phyloP scores from a whole-genome alignment of 768 basidiomycete species.

The Boletus rubescentipes region DNA sequence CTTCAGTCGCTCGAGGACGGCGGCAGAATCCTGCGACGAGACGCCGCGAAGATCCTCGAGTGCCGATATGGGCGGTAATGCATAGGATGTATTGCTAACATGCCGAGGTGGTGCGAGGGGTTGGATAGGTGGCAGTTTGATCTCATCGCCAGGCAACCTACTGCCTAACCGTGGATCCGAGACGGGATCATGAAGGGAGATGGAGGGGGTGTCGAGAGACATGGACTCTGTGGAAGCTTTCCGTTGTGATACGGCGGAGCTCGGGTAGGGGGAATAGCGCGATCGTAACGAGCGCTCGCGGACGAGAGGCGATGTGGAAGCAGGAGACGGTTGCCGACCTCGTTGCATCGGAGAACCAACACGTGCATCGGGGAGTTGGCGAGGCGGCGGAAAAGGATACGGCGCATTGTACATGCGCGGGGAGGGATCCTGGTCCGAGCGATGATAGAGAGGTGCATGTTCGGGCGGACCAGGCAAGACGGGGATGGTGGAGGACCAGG shows the following conservation, averaged over 20 bases:
- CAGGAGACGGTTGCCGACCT: slow-evolving; percentile 26
- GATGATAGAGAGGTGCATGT: slow-evolving; percentile 25
- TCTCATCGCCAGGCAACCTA: slow-evolving; percentile 34
- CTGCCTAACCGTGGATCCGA: slow-evolving; percentile 25
- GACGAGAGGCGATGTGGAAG: slow-evolving; percentile 24
- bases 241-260: slow-evolving; percentile 23
- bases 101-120: slow-evolving; percentile 31
- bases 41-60: slow-evolving; percentile 62
- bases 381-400: slow-evolving; percentile 31
- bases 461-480: slow-evolving; percentile 27
- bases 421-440: slow-evolving; percentile 24
- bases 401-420: slow-evolving; percentile 25
- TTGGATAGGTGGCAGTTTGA: slow-evolving; percentile 43
- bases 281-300: slow-evolving; percentile 25
- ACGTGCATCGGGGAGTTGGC: slow-evolving; percentile 30
- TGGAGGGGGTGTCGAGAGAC: slow-evolving; percentile 36
- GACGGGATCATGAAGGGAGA: slow-evolving; percentile 32
- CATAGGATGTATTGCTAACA: slow-evolving; percentile 42
- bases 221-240: slow-evolving; percentile 29
- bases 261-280: slow-evolving; percentile 50
- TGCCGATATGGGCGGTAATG: slow-evolving; percentile 67
- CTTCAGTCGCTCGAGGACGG: slow-evolving; percentile 63
- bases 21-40: slow-evolving; percentile 54
- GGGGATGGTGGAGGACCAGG: slow-evolving; percentile 52
- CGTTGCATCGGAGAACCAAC: slow-evolving; percentile 33